Base-by-base conservation (phyloP, 495 filamentous ascomycete genomes). In the Daldinia bambusicola region DNA sequence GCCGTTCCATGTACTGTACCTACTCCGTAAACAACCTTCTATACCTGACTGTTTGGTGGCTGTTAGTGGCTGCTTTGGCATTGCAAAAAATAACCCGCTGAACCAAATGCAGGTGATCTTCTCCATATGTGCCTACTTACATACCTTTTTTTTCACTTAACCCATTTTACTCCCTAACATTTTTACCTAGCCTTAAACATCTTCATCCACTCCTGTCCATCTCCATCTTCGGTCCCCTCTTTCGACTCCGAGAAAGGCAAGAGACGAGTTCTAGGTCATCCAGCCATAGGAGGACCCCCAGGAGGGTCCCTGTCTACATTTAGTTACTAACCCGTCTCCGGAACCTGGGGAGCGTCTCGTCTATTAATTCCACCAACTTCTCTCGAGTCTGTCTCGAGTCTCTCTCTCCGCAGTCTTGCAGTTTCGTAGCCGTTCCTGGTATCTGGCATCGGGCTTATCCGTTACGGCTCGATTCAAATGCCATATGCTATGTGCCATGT, bases 31-130 rank as follows among this genome's bases (percentile, higher is more conserved):
- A 52, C 7, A 52, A 4, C 0, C 8, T 52, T n/a, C n/a, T n/a
- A n/a, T n/a, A n/a, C n/a, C n/a, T n/a, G n/a, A n/a, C 48, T 14
- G 6, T 52, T 31, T 52, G 31, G 50, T 31, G 50, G 50, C 50
- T 52, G 26, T 22, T 52, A 52, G 50, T 18, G 20, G 20, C 22
- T 12, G 45, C n/a, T 57, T 67, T 57, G 57, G 63, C 62, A 53
- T 56, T 43, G 63, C 67, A 52, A 67, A n/a, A n/a, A n/a, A n/a
- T n/a, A 72, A 53, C 65, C 64, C 60, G 34, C 53, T 34, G 43
- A 45, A 41, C 66, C 62, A 64, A 69, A 74, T 70, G 71, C 71
- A 74, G 71, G 66, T 74, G 71, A 74, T 66, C 66, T 66, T 57
- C 40, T 60, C 64, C 65, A 37, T 72, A 72, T 67, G 69, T 72